Base-by-base conservation (phyloP, 192 early-diverging fungal species). In the Entomortierella beljakovae region DNA sequence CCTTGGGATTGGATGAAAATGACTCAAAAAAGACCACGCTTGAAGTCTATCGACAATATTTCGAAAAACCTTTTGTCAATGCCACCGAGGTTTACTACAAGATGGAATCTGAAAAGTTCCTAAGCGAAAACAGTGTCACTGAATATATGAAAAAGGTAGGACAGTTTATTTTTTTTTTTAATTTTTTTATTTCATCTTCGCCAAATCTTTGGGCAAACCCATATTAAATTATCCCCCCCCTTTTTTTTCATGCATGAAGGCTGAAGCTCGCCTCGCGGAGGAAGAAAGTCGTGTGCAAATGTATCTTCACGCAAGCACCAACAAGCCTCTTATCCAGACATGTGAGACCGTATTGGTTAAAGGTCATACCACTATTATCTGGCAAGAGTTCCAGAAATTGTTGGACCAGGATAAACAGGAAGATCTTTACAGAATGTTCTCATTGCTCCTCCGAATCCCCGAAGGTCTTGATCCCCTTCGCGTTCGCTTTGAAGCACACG, bases 121-220 rank as follows among this genome's bases (percentile, higher is more conserved):
- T 98, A 48, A 88, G 90, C 61, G 94, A 96, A 63, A 96, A 97
- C 81, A 90, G 92, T 38, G 90, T 97, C 43, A 88, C 92, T 32
- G 96, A 97, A 64, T 99, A 99, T 82, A 96, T 99, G 94, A 94
- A 95, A 70, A 95, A 95, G 85, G 91, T 94, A 56, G 52, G n/a
- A 18, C 16, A 28, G 6, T 8, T 6, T 35, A 8, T 1, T 15
- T 28, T 29, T 46, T 48, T 61, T 25, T 15, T 35, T 20, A 15
- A 18, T 11, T n/a, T 16, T 10, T 28, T 35, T 0, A 16, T n/a
- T 46, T 32, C 43, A 3, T 33, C 54, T 54, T 54, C 13, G 31
- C 32, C 15, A 42, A 26, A 42, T 43, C 9, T 52, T 4, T 37
- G 48, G 4, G 26, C 40, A 18, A 22, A 54, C n/a, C n/a, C n/a